Evolutionary conservation across 1,284 basidiomycete genomes (phyloP).

Genomic region (Naganishia cerealis): DNA sequence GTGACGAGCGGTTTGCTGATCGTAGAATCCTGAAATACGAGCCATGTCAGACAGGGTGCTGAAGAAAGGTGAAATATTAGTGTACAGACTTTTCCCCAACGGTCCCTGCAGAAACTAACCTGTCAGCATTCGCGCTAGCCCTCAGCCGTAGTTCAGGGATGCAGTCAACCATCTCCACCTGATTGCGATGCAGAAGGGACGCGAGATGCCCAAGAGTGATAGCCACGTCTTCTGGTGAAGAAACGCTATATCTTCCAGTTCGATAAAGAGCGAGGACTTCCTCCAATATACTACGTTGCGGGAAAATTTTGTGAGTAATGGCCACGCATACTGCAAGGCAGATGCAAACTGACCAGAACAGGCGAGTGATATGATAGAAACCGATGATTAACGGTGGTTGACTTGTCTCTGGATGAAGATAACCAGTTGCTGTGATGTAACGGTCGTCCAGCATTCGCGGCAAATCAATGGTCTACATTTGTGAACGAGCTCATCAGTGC

Average conservation of each 20-base stretch:
- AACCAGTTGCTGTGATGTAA: constrained; percentile 16
- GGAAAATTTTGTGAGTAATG: not conserved
- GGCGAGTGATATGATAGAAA: constrained; percentile 27
- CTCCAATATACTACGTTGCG: constrained; percentile 16
- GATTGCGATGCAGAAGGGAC: constrained; percentile 22
- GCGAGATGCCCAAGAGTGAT: constrained; percentile 19
- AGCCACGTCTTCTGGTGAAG: constrained; percentile 14
- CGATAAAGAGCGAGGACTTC: constrained; percentile 30
- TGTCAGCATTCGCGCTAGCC: constrained; percentile 20
- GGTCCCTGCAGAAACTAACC: not conserved
- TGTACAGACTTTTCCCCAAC: not conserved
- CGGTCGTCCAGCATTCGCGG: constrained; percentile 24
- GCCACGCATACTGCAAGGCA: not conserved
- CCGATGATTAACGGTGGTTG: constrained; percentile 25
- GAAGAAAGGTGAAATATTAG: not conserved
- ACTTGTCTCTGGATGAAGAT: constrained; percentile 15
- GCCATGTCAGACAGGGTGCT: constrained; percentile 27
- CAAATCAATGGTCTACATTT: constrained; percentile 18
- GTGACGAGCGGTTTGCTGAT: constrained; percentile 14
- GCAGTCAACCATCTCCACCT: constrained; percentile 24
- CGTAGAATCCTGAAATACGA: constrained; percentile 27
- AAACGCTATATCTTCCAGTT: constrained; percentile 18
- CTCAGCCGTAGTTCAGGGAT: constrained; percentile 23
- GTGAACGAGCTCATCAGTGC: not conserved
- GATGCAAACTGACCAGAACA: constrained; percentile 24